Conservation (phyloP, 2,329 filamentous ascomycete species). For the Nemania sp. region DNA sequence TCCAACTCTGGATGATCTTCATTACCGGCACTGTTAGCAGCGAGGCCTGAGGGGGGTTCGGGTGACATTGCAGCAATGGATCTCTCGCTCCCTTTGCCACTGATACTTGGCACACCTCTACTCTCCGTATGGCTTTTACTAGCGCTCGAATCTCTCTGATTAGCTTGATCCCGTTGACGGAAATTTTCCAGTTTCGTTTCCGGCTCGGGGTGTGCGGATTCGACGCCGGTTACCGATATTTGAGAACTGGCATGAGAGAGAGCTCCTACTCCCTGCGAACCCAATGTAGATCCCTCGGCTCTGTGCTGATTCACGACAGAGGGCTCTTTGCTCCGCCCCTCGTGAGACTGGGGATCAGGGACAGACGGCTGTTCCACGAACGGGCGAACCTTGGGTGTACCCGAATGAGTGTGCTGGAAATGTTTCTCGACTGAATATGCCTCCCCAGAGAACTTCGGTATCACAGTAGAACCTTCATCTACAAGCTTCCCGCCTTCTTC, state of each 20-base stretch:
- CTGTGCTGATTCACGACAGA: not conserved
- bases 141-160: not conserved
- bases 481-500: not conserved
- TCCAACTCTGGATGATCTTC: conserved; percentile 14
- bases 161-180: conserved; percentile 11
- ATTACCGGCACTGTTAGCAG: conserved; percentile 5
- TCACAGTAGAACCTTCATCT: conserved; percentile 13
- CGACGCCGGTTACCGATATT: conserved; percentile 18
- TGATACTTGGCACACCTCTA: not conserved
- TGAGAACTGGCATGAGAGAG: conserved; percentile 16
- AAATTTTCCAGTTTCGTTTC: conserved; percentile 26
- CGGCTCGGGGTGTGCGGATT: conserved; percentile 18
- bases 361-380: conserved; percentile 13
- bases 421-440: conserved; percentile 16
- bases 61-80: conserved; percentile 21
- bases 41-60: not conserved
- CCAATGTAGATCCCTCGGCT: not conserved
- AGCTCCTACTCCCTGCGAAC: conserved; percentile 8
- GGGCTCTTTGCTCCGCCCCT: conserved; percentile 13
- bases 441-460: not conserved
- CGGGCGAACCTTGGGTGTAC: conserved; percentile 28
- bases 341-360: conserved; percentile 28
- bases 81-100: not conserved
- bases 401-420: conserved; percentile 16
- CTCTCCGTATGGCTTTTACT: not conserved